Conservation (phyloP, 208 protist genomes). For the Trichomonas gallinae region DNA sequence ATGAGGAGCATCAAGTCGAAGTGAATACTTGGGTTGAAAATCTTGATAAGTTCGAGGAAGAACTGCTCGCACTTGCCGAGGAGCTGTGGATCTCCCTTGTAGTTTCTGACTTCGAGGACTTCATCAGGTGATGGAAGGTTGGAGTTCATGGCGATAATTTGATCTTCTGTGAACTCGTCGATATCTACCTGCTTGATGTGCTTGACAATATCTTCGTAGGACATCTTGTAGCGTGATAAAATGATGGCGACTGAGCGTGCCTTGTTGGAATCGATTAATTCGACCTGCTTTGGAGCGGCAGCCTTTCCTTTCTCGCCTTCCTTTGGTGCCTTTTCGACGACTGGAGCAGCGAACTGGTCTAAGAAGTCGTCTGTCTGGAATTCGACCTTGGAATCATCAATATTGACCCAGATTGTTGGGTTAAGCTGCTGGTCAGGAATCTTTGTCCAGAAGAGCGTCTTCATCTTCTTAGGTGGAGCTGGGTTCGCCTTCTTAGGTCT, state of each 20-base stretch:
- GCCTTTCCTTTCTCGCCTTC: neutral
- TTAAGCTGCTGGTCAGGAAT: neutral
- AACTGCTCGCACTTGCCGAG: neutral
- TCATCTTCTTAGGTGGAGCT: neutral
- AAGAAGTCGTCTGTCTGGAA: neutral
- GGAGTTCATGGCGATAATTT: neutral
- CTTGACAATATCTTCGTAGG: neutral
- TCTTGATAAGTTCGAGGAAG: neutral
- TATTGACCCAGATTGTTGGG: neutral
- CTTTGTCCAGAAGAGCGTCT: neutral
- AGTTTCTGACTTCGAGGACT: neutral
- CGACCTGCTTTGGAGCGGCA: neutral
- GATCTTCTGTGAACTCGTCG: constrained; percentile 9
- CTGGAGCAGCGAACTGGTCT: neutral
- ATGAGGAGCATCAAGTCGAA: neutral
- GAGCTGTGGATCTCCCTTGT: neutral
- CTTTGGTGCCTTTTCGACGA: neutral
- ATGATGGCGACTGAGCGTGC: neutral
- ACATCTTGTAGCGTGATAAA: neutral
- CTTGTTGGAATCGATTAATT: neutral
- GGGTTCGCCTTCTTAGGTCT: neutral
- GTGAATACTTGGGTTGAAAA: neutral
- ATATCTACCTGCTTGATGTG: neutral
- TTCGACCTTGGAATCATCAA: neutral
- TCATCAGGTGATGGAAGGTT: neutral